These are phyloP conservation scores for Penicillium malachiteum DNA, from an alignment of 495 filamentous ascomycete genomes.

Conservation along the genomic window DNA sequence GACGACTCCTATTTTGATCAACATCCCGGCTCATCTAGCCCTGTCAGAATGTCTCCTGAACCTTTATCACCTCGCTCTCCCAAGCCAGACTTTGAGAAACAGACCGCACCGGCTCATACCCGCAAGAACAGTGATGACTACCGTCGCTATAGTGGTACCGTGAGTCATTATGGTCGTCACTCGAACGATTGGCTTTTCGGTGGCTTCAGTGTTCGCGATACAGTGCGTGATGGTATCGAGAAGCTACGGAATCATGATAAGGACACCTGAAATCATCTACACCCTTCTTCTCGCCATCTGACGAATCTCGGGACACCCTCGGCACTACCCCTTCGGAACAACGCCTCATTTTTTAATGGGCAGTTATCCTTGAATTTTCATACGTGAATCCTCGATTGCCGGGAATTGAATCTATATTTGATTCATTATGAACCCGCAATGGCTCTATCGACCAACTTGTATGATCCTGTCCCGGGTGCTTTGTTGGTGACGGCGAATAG, in stretches of 20 bases:
- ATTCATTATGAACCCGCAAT: not conserved
- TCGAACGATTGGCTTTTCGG: slow-evolving; percentile 52
- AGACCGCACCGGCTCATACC: slow-evolving; percentile 15
- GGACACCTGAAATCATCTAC: slow-evolving; percentile 22
- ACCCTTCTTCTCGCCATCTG: not conserved
- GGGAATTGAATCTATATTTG: not conserved
- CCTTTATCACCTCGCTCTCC: slow-evolving; percentile 17
- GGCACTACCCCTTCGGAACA: not conserved
- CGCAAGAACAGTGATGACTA: slow-evolving; percentile 36
- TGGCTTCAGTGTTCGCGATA: slow-evolving; percentile 48
- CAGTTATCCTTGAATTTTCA: not conserved
- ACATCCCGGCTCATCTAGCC: slow-evolving; percentile 16
- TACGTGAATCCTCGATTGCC: not conserved
- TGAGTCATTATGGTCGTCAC: slow-evolving; percentile 48
- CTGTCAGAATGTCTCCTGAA: slow-evolving; percentile 22
- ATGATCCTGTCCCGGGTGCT: not conserved
- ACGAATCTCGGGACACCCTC: not conserved
- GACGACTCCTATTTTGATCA: slow-evolving; percentile 21
- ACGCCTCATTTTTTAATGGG: not conserved
- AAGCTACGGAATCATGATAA: slow-evolving; percentile 46
- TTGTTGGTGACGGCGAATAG: not conserved
- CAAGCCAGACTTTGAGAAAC: slow-evolving; percentile 15
- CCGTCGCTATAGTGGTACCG: slow-evolving; percentile 40
- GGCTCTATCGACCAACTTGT: not conserved
- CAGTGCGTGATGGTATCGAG: slow-evolving; percentile 46